Conservation (phyloP, 352 stramenopile genomes). For the Chrysophaeum taylorii region DNA sequence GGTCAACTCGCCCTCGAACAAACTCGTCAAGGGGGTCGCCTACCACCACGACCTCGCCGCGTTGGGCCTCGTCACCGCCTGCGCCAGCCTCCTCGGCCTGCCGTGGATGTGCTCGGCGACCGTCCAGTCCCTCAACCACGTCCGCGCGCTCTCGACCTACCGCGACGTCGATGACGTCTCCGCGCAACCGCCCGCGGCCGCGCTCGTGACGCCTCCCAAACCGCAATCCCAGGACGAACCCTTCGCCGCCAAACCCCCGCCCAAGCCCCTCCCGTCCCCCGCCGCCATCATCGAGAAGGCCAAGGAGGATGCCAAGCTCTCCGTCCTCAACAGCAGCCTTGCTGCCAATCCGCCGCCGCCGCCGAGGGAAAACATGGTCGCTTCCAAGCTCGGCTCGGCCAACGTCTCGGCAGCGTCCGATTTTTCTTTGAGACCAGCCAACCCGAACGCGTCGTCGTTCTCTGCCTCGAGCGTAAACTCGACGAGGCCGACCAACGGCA, state of each 20-base stretch:
- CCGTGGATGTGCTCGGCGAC: conserved; percentile 71
- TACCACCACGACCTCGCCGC: conserved; percentile 68
- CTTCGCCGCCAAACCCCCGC: neutral
- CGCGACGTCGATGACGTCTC: conserved; percentile 45
- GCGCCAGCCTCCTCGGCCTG: conserved; percentile 55
- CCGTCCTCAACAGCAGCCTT: neutral
- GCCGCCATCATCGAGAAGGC: neutral
- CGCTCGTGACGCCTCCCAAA: neutral
- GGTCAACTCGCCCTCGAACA: conserved; percentile 63
- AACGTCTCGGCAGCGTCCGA: too few species aligned
- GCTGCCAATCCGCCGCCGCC: too few species aligned
- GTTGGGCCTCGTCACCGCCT: conserved; percentile 56
- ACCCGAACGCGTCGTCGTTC: too few species aligned
- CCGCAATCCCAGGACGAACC: neutral
- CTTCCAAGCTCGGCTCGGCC: too few species aligned
- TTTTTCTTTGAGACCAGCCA: too few species aligned
- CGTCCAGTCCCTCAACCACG: conserved; percentile 66
- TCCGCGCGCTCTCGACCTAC: conserved; percentile 51
- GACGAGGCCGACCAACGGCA: neutral
- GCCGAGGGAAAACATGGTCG: too few species aligned
- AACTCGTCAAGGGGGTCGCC: conserved; percentile 58
- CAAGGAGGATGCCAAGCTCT: neutral
- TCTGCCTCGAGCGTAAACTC: neutral
- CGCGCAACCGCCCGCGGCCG: conserved; percentile 23
- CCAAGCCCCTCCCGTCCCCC: neutral